phyloP scores from a whole-genome alignment of 225 moss, liverwort and hornwort species.

The Thuidium tamariscinum region DNA sequence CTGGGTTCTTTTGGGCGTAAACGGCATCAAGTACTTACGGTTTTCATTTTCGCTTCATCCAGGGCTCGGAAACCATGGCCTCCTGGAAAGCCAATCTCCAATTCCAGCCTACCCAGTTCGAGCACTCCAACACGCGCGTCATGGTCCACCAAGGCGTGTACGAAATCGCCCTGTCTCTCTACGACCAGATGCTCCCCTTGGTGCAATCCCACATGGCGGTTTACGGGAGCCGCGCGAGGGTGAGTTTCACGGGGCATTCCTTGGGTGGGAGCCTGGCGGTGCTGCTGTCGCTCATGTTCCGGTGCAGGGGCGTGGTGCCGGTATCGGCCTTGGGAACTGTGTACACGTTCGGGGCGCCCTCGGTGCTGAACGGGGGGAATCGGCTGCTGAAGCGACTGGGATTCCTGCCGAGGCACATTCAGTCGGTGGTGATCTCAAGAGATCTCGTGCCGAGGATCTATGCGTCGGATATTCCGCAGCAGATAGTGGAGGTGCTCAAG shows the following conservation, averaged over 20 bases:
- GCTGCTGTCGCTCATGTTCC: conserved; percentile 41
- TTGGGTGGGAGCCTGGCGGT: conserved; percentile 38
- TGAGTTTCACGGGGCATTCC: conserved; percentile 43
- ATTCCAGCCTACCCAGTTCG: conserved; percentile 75
- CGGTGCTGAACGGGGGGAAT: conserved; percentile 31
- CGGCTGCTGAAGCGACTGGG: conserved; percentile 20
- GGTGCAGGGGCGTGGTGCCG: conserved; percentile 28
- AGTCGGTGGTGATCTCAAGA: conserved; percentile 34
- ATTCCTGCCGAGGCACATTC: conserved; percentile 15
- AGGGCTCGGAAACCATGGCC: conserved; percentile 93
- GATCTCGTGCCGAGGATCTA: conserved; percentile 45
- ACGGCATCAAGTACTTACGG: neutral
- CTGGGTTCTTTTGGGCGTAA: neutral
- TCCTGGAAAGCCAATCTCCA: conserved; percentile 95
- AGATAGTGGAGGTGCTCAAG: conserved; percentile 30
- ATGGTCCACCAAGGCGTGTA: conserved; percentile 42
- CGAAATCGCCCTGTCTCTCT: conserved; percentile 22
- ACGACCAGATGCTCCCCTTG: conserved; percentile 30
- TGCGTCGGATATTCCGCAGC: conserved; percentile 23
- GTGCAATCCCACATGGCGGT: conserved; percentile 39
- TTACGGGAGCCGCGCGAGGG: conserved; percentile 20
- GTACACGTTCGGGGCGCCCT: conserved; percentile 46
- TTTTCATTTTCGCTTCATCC: neutral
- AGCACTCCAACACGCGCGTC: conserved; percentile 16
- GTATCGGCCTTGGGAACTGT: conserved; percentile 21